Conservation (phyloP, 257 asterid genomes). For the Nicotiana tomentosiformis region DNA sequence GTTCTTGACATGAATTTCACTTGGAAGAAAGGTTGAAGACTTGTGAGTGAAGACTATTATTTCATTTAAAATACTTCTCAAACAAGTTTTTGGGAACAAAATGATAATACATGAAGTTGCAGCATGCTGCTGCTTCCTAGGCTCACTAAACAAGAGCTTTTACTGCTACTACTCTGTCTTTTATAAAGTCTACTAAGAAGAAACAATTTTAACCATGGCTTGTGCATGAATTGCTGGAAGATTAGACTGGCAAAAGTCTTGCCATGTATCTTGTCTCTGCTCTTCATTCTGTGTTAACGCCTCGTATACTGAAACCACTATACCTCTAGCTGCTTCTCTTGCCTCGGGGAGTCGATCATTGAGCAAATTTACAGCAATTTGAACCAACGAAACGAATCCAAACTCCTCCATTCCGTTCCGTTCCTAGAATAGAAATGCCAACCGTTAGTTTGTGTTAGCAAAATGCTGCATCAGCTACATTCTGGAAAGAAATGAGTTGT, state of each 20-base stretch:
- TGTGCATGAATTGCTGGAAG: conserved; percentile 74
- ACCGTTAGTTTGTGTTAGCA: background rate
- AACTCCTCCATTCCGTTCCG: conserved; percentile 61
- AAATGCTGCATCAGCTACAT: background rate
- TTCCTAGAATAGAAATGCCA: conserved; percentile 36
- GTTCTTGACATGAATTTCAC: too few species aligned
- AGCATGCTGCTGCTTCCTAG: background rate
- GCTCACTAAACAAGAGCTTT: background rate
- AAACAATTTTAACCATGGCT: conserved; percentile 62
- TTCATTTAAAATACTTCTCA: too few species aligned
- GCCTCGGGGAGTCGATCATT: conserved; percentile 94
- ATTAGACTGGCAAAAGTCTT: conserved; percentile 78
- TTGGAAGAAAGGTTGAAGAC: too few species aligned
- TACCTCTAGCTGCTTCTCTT: conserved; percentile 78
- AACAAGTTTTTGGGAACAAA: background rate
- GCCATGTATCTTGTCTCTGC: conserved; percentile 66
- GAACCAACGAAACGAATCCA: conserved; percentile 44
- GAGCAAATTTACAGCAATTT: conserved; percentile 49
- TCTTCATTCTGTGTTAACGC: conserved; percentile 54
- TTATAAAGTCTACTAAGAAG: conserved; percentile 20
- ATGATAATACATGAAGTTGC: background rate
- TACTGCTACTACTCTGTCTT: background rate
- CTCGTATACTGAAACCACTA: conserved; percentile 37
- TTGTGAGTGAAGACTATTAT: too few species aligned
- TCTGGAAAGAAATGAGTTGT: background rate